Conservation (phyloP, 1,284 basidiomycete genomes). For the Coniferiporia sulphurascens region DNA sequence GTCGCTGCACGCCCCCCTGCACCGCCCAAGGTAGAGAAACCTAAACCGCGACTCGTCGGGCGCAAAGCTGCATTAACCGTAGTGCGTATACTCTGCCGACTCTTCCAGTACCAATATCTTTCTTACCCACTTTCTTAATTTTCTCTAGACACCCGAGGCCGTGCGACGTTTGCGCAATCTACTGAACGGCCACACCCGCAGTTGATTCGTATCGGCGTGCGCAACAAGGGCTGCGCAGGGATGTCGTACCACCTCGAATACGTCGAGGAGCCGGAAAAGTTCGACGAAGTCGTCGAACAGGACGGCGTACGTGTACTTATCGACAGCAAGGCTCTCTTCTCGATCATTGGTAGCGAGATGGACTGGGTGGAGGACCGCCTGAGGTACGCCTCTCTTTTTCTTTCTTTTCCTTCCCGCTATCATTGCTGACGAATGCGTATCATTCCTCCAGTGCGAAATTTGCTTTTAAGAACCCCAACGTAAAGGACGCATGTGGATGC, state of each 20-base stretch:
- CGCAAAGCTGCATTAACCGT: conserved; percentile 81
- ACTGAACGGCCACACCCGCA: conserved; percentile 78
- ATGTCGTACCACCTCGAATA: conserved; percentile 98
- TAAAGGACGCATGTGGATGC: conserved; percentile 91
- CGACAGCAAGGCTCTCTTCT: conserved; percentile 96
- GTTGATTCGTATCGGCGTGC: conserved; percentile 91
- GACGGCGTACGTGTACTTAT: conserved; percentile 92
- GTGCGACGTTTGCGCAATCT: conserved; percentile 69
- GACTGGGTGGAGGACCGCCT: conserved; percentile 94
- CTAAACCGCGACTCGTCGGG: conserved; percentile 62
- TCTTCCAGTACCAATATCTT: not conserved
- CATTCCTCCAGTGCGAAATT: conserved; percentile 70
- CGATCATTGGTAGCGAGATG: conserved; percentile 98
- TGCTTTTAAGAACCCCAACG: conserved; percentile 86
- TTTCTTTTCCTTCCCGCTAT: conserved; percentile 5
- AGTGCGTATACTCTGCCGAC: conserved; percentile 43
- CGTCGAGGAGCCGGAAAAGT: conserved; percentile 84
- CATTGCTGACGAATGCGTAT: conserved; percentile 12
- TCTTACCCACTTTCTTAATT: not conserved
- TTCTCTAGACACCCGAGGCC: conserved; percentile 73
- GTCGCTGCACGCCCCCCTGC: conserved; percentile 66
- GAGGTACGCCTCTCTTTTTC: conserved; percentile 48
- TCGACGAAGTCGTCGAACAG: conserved; percentile 97
- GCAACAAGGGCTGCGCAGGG: conserved; percentile 99
- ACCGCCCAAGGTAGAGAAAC: conserved; percentile 56